Conservation (phyloP, 2,329 filamentous ascomycete species). For the Seiridium cupressi region DNA sequence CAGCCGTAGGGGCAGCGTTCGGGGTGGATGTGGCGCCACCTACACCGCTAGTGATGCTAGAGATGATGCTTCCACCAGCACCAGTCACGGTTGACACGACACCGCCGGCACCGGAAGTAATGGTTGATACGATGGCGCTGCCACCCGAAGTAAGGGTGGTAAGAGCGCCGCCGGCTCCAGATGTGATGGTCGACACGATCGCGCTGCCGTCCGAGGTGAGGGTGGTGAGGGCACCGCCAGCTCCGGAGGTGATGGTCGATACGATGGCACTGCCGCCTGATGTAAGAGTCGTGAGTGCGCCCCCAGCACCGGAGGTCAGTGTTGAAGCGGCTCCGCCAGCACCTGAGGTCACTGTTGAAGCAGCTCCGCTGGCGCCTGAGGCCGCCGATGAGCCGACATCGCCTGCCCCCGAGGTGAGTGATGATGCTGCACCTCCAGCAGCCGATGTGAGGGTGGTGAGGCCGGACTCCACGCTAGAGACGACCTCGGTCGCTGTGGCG, state of each 20-base stretch:
- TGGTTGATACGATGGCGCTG: not conserved
- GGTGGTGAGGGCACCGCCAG: not conserved
- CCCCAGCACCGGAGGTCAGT: not conserved
- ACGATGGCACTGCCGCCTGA: not conserved
- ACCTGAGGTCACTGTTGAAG: not conserved
- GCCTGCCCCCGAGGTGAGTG: no score
- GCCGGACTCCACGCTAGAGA: not conserved
- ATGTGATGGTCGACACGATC: constrained; percentile 1
- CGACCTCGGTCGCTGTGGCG: not conserved
- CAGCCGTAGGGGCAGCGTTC: not conserved
- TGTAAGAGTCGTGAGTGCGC: not conserved
- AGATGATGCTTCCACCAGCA: not conserved
- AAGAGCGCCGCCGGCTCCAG: not conserved
- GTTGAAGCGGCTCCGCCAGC: not conserved
- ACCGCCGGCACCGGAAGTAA: not conserved
- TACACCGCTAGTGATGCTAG: not conserved
- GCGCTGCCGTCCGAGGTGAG: not conserved
- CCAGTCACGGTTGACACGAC: not conserved
- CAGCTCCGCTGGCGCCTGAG: not conserved
- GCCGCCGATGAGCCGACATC: no score
- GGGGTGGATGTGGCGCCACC: not conserved
- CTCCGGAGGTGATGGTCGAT: not conserved
- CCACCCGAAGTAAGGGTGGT: constrained; percentile 1
- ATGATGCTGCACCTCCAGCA: not conserved
- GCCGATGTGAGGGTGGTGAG: not conserved